These are phyloP conservation scores for Letharia columbiana DNA, from an alignment of 495 filamentous ascomycete species.

Conservation along the genomic window DNA sequence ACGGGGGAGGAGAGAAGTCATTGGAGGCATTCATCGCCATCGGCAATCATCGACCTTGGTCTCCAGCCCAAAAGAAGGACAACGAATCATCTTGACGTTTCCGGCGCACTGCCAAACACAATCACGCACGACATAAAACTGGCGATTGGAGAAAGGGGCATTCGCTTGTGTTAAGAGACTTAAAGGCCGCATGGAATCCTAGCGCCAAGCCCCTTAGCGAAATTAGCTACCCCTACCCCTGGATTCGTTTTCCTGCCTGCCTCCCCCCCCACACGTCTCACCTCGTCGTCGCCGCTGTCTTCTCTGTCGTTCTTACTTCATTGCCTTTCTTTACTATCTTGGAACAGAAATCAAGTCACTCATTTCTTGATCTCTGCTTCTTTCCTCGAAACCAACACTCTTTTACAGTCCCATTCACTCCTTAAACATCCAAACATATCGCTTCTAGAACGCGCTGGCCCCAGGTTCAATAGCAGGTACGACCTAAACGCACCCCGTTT, in stretches of 20 bases:
- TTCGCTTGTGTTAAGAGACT: not conserved
- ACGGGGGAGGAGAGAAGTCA: not conserved
- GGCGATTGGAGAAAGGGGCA: not conserved
- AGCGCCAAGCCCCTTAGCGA: not conserved
- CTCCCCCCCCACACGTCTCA: not conserved
- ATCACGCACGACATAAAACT: not conserved
- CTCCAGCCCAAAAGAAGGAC: not conserved
- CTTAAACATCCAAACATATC: conserved; percentile 8
- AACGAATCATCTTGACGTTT: not conserved
- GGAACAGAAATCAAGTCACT: conserved; percentile 21
- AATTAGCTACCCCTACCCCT: conserved; percentile 6
- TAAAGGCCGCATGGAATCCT: not conserved
- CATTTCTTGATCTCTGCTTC: conserved; percentile 18
- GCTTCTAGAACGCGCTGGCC: conserved; percentile 12
- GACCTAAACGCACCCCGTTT: not conserved
- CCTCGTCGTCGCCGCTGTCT: conserved; percentile 5
- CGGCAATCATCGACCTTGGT: not conserved
- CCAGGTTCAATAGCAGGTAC: conserved; percentile 9
- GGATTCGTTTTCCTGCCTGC: not conserved
- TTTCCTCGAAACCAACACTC: conserved; percentile 7
- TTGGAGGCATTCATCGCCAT: not conserved
- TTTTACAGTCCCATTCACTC: conserved; percentile 14
- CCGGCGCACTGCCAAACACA: not conserved
- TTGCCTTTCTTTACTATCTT: not conserved
- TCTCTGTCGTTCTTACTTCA: not conserved